These are phyloP conservation scores for Leishmania martiniquensis DNA, from an alignment of 208 protist genomes.

Conservation along the genomic window DNA sequence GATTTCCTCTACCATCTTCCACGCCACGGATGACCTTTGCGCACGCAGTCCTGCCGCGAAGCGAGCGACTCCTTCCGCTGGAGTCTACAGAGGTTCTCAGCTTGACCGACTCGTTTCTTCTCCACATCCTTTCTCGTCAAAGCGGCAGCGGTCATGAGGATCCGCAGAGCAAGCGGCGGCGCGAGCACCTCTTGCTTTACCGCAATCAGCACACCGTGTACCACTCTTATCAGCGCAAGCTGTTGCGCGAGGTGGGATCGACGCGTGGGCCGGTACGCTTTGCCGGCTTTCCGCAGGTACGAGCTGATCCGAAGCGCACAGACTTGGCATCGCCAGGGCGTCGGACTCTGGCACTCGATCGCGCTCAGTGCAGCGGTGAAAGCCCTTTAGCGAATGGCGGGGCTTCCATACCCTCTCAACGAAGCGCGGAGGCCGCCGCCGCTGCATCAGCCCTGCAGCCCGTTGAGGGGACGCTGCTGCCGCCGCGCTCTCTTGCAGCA, in stretches of 20 bases:
- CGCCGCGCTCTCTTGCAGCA: conserved; percentile 26
- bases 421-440: neutral
- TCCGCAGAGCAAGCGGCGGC: conserved; percentile 14
- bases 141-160: conserved; percentile 10
- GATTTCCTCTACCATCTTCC: neutral
- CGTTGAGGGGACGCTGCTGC: neutral
- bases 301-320: neutral
- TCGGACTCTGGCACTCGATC: too few relatives aligned
- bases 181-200: conserved; percentile 54
- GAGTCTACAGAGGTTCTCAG: conserved; percentile 40
- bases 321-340: neutral
- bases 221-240: conserved; percentile 26
- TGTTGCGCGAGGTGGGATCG: conserved; percentile 50
- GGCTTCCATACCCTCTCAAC: neutral
- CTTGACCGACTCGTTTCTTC: conserved; percentile 32
- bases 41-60: conserved; percentile 43
- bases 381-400: neutral
- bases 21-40: conserved; percentile 41
- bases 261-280: conserved; percentile 45
- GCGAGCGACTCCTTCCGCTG: conserved; percentile 61
- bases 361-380: neutral
- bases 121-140: conserved; percentile 38
- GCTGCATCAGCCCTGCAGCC: neutral
- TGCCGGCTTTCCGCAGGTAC: conserved; percentile 48
- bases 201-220: conserved; percentile 30